Evolutionary conservation across 2,329 filamentous ascomycete genomes (phyloP).

Genomic region (Didymosphaeria variabile): DNA sequence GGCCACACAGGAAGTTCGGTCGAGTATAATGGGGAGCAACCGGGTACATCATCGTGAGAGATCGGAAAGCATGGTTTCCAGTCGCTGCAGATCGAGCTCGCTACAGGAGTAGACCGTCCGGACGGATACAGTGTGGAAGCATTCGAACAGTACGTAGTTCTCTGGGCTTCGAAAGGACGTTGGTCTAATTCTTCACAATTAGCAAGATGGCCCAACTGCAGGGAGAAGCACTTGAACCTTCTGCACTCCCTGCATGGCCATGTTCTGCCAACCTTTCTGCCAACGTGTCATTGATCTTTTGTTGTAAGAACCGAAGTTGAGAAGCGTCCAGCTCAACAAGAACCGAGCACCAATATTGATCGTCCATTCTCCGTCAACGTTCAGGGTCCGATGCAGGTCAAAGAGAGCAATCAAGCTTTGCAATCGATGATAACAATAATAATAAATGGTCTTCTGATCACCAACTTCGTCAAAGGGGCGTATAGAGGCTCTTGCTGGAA

Average conservation of each 20-base stretch:
- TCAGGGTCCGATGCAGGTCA: too few species aligned
- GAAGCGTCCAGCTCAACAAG: background rate
- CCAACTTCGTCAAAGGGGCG: background rate
- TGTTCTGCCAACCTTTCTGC: background rate
- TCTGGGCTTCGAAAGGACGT: background rate
- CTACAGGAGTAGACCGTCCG: conserved; percentile 14
- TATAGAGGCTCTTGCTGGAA: background rate
- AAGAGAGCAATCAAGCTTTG: background rate
- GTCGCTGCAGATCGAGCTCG: conserved; percentile 10
- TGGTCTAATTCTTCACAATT: background rate
- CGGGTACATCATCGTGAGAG: background rate
- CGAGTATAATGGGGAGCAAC: background rate
- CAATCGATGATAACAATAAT: background rate
- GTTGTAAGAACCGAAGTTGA: background rate
- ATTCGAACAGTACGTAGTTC: conserved; percentile 10
- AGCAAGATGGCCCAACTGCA: background rate
- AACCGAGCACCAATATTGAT: background rate
- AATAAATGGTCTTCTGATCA: background rate
- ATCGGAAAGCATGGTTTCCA: background rate
- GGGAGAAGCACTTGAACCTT: background rate
- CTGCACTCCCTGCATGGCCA: background rate
- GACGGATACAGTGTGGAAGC: conserved; percentile 12
- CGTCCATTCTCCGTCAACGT: background rate
- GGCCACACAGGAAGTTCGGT: background rate
- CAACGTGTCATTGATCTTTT: conserved; percentile 4